Conservation (phyloP, 1,284 basidiomycete genomes). For the Takashimella tepidaria region DNA sequence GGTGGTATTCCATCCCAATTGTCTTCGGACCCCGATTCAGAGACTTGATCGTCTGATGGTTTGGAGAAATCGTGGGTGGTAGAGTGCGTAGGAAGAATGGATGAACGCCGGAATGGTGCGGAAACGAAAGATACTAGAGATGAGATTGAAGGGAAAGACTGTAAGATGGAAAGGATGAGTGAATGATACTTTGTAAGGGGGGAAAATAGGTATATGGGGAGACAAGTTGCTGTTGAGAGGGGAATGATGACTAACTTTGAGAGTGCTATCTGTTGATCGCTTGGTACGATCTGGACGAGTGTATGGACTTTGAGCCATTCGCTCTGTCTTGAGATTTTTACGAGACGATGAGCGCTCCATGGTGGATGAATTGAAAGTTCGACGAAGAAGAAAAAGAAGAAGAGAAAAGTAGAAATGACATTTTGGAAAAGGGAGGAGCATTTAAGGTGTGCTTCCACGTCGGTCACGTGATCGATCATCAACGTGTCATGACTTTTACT, state of each 20-base stretch:
- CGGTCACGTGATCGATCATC: no score
- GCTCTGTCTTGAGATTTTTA: slow-evolving; percentile 26
- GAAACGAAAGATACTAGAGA: slow-evolving; percentile 27
- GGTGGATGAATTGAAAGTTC: no score
- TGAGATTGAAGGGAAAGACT: neutral
- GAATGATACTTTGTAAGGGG: no score
- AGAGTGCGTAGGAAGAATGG: slow-evolving; percentile 15
- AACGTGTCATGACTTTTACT: no score
- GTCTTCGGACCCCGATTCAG: slow-evolving; percentile 42
- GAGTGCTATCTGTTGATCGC: slow-evolving; percentile 2
- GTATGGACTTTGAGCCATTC: slow-evolving; percentile 30
- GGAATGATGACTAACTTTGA: neutral
- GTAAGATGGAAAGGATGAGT: neutral
- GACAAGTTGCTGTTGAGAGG: neutral
- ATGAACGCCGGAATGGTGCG: slow-evolving; percentile 21
- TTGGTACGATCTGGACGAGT: slow-evolving; percentile 15
- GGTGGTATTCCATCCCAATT: slow-evolving; percentile 37
- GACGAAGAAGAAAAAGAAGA: no score
- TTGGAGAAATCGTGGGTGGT: slow-evolving; percentile 1
- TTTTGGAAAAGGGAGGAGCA: no score
- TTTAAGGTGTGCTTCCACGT: no score
- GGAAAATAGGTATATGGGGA: no score
- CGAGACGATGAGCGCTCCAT: slow-evolving; percentile 37
- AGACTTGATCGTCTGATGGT: slow-evolving; percentile 18
- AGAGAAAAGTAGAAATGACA: no score